phyloP scores from a whole-genome alignment of 768 basidiomycete genomes.

The Boletus speciosus region DNA sequence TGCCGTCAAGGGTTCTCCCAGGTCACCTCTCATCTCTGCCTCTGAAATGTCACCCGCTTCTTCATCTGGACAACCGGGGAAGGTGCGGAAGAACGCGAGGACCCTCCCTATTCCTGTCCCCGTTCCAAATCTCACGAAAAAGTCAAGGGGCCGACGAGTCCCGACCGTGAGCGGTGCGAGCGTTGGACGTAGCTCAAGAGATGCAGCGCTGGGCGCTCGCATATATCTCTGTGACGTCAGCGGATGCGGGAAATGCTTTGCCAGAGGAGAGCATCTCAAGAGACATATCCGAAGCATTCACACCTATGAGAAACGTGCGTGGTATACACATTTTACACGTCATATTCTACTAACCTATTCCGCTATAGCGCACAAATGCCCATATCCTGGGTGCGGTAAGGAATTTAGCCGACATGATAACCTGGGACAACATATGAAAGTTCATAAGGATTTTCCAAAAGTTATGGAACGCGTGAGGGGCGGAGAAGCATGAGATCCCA shows the following conservation, averaged over 20 bases:
- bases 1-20: slow-evolving; percentile 30
- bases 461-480: slow-evolving; percentile 24
- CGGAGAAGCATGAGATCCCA: slow-evolving; percentile 18
- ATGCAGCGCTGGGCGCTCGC: slow-evolving; percentile 40
- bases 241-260: slow-evolving; percentile 86
- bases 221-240: slow-evolving; percentile 74
- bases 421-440: slow-evolving; percentile 83
- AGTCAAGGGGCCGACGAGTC: slow-evolving; percentile 64
- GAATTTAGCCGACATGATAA: slow-evolving; percentile 87
- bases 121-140: slow-evolving; percentile 67
- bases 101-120: slow-evolving; percentile 55
- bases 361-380: slow-evolving; percentile 70
- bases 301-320: slow-evolving; percentile 88
- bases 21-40: slow-evolving; percentile 31
- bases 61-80: slow-evolving; percentile 23
- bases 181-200: slow-evolving; percentile 31
- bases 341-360: slow-evolving; percentile 9
- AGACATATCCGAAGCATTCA: slow-evolving; percentile 86
- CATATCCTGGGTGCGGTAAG: slow-evolving; percentile 76
- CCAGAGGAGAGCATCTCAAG: slow-evolving; percentile 86
- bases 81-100: slow-evolving; percentile 35
- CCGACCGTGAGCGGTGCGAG: slow-evolving; percentile 44
- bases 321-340: neutral
- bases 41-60: slow-evolving; percentile 27
- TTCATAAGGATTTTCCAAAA: slow-evolving; percentile 51